These are phyloP conservation scores for Amniculicola lignicola DNA, from an alignment of 495 filamentous ascomycete species.

Conservation along the genomic window DNA sequence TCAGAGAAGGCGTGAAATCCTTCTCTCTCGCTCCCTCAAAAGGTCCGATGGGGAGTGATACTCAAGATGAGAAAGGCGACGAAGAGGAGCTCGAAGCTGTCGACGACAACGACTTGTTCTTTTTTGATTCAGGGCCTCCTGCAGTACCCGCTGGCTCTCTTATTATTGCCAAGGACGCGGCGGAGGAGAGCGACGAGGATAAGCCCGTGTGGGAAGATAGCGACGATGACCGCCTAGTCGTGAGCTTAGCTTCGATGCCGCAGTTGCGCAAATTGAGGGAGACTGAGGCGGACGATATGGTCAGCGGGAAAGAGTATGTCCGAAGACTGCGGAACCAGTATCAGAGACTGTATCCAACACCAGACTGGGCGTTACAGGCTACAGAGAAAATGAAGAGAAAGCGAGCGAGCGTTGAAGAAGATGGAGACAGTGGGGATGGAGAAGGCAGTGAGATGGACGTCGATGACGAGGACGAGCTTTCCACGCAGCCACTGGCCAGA, in stretches of 20 bases:
- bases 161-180: conserved; percentile 38
- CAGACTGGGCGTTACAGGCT: conserved; percentile 64
- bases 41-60: conserved; percentile 33
- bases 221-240: conserved; percentile 81
- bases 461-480: conserved; percentile 56
- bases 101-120: conserved; percentile 59
- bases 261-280: conserved; percentile 76
- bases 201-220: conserved; percentile 85
- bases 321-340: conserved; percentile 70
- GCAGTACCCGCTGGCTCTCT: conserved; percentile 47
- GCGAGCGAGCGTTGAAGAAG: conserved; percentile 15
- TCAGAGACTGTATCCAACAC: conserved; percentile 71
- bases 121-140: conserved; percentile 59
- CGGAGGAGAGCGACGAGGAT: conserved; percentile 41
- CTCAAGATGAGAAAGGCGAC: conserved; percentile 38
- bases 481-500: conserved; percentile 71
- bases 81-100: conserved; percentile 47
- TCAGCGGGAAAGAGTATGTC: conserved; percentile 82
- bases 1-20: conserved; percentile 63
- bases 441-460: conserved; percentile 49
- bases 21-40: conserved; percentile 35
- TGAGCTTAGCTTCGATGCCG: conserved; percentile 72
- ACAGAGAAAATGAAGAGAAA: conserved; percentile 26
- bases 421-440: conserved; percentile 10
- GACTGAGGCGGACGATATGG: conserved; percentile 76